Conservation (phyloP, 208 protist genomes). For the Willaertia magna region DNA sequence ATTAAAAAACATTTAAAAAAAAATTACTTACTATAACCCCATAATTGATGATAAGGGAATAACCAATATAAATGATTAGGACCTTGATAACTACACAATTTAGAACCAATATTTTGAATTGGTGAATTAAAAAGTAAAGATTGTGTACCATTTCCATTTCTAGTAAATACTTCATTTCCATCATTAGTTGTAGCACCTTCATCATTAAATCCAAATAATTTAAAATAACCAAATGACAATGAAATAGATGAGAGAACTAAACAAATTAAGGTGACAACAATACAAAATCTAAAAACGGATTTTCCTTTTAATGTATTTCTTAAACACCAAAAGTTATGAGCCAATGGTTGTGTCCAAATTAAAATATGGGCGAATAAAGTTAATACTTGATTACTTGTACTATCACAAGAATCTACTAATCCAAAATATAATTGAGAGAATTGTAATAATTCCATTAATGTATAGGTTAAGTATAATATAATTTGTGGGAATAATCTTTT, state of each 20-base stretch:
- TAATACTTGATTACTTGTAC: not conserved
- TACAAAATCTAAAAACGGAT: not conserved
- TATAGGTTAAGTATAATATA: not conserved
- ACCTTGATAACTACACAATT: not conserved
- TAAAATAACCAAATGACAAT: not conserved
- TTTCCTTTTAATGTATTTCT: not conserved
- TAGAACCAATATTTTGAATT: not conserved
- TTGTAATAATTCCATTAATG: not conserved
- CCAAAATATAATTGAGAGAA: not conserved
- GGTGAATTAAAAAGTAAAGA: not conserved
- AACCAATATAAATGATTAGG: not conserved
- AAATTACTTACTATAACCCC: no score
- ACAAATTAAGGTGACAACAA: not conserved
- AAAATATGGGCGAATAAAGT: not conserved
- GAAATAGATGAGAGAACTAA: not conserved
- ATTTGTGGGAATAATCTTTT: not conserved
- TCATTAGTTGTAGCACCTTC: not conserved
- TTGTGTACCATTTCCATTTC: not conserved
- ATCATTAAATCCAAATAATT: not conserved
- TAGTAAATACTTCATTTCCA: not conserved
- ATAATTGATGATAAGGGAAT: not conserved
- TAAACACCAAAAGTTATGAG: not conserved
- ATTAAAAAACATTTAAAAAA: no score
- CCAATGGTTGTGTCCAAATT: not conserved
- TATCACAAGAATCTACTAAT: not conserved